Base-by-base conservation (phyloP, 331 rosid species). In the Erythrophleum ivorense region DNA sequence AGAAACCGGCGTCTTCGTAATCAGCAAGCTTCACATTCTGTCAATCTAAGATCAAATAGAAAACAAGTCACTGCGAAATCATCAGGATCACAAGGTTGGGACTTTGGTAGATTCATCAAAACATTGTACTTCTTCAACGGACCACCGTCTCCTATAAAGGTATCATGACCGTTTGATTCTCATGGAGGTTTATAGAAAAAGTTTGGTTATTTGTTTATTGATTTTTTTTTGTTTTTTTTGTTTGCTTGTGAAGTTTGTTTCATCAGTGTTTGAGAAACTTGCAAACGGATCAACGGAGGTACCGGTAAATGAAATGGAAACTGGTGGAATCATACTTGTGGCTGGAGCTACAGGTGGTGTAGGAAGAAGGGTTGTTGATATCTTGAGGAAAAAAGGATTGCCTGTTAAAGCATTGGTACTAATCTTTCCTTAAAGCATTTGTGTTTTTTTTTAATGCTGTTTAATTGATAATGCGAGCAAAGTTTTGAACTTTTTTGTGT, bases 291-390 rank as follows among this genome's bases (percentile, higher is more conserved):
- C n/a, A n/a, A n/a, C n/a, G n/a, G n/a, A n/a, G n/a, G 67, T 79
- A 75, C 78, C 94, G 14, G 85, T 62, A 31, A 83, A 83, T 65
- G 79, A 80, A 59, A 94, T 89, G 96, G 89, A 89, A 83, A 86
- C 92, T 84, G 88, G 90, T 46, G 94, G 90, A 69, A 83, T 87
- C 80, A 89, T 91, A 52, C 90, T 94, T 7, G 98, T 94, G 1
- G 92, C 97, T 82, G 98, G 98, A 82, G 98, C 92, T 45, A 94
- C 98, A 15, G 98, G 98, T 53, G 98, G 98, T 36, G 98, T 94
- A 16, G 97, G 98, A 71, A 84, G 92, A 88, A 89, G 98, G 85
- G 98, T 89, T 64, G 96, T 94, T 33, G 92, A 89, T 60, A 75
- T 86, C 66, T 82, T 94, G 40, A 81, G 85, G 87, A 89, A 88